A percentile compares a stretch with the other conserved stretches of the same genome.
phyloP scores from a whole-genome alignment of 306 rosid species.

The Adenanthera pavonina region DNA sequence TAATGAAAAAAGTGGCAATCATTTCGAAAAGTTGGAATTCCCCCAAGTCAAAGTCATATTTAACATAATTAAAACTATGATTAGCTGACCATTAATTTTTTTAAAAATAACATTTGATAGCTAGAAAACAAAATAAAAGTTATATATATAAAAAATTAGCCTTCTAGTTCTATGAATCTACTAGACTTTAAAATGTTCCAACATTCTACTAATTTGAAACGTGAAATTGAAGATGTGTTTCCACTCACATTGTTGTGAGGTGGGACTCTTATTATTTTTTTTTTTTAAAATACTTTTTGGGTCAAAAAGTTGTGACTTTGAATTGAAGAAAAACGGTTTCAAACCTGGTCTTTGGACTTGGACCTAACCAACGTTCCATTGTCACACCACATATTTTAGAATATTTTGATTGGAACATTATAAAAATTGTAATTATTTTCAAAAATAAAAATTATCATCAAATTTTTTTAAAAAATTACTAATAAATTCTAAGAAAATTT shows the following conservation, averaged over 20 bases:
- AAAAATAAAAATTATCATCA: too few species aligned
- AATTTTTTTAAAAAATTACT: too few species aligned
- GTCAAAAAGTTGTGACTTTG: slow-evolving; percentile 16
- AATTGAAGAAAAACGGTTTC: background rate
- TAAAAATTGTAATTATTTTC: background rate
- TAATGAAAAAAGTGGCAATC: background rate
- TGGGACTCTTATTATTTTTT: background rate
- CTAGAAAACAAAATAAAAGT: background rate
- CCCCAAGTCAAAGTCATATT: background rate
- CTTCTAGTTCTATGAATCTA: background rate
- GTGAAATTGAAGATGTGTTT: background rate
- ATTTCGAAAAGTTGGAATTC: background rate
- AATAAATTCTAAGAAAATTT: too few species aligned
- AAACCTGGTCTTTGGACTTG: background rate
- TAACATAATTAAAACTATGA: background rate
- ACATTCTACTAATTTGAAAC: slow-evolving; percentile 2
- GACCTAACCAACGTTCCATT: background rate
- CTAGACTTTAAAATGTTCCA: background rate
- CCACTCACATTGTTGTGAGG: background rate
- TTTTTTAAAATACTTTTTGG: background rate
- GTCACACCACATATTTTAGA: background rate
- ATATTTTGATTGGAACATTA: background rate
- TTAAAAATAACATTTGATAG: background rate
- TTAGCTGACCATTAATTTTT: background rate
- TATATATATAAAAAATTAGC: background rate